Conservation (phyloP, 23 red algal species). For the Gracilaria gracilis region DNA sequence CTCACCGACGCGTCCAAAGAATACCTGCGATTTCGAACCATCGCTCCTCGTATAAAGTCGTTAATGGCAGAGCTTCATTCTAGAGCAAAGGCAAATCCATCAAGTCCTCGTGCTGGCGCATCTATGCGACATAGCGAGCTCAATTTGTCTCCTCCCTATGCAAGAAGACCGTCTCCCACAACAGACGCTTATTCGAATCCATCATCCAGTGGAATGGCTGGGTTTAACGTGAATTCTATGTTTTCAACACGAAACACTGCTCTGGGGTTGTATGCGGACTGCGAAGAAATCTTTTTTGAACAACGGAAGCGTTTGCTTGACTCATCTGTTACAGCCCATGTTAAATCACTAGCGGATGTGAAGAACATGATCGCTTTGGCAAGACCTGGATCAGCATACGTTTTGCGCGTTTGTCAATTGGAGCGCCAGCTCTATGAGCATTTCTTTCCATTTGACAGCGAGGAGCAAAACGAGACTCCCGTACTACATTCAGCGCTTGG, state of each 20-base stretch:
- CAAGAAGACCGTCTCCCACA: slow-evolving; percentile 5
- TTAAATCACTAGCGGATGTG: slow-evolving; percentile 65
- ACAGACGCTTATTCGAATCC: slow-evolving; percentile 55
- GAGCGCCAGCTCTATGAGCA: slow-evolving; percentile 80
- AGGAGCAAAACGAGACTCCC: slow-evolving; percentile 34
- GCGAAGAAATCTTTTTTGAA: slow-evolving; percentile 80
- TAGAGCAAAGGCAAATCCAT: slow-evolving; percentile 3
- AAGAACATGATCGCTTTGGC: slow-evolving; percentile 69
- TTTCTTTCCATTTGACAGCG: slow-evolving; percentile 66
- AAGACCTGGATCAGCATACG: slow-evolving; percentile 61
- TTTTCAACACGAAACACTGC: slow-evolving; percentile 70
- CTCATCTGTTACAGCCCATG: slow-evolving; percentile 66
- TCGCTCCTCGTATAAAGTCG: slow-evolving; percentile 70
- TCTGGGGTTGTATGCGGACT: slow-evolving; percentile 66
- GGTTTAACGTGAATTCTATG: slow-evolving; percentile 15
- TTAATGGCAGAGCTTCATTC: slow-evolving; percentile 77
- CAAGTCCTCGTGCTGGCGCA: not conserved
- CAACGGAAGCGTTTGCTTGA: slow-evolving; percentile 71
- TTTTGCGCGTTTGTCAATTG: slow-evolving; percentile 71
- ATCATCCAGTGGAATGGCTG: slow-evolving; percentile 22
- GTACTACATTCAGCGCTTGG: slow-evolving; percentile 43
- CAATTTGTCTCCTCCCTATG: not conserved
- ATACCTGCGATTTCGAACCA: slow-evolving; percentile 83
- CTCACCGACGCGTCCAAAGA: slow-evolving; percentile 79
- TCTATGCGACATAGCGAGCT: not conserved